Evolutionary conservation across 148 eudicot genomes (phyloP), one percentile per base, ranked within the genome.

Genomic region (Fallopia convolvulus): DNA sequence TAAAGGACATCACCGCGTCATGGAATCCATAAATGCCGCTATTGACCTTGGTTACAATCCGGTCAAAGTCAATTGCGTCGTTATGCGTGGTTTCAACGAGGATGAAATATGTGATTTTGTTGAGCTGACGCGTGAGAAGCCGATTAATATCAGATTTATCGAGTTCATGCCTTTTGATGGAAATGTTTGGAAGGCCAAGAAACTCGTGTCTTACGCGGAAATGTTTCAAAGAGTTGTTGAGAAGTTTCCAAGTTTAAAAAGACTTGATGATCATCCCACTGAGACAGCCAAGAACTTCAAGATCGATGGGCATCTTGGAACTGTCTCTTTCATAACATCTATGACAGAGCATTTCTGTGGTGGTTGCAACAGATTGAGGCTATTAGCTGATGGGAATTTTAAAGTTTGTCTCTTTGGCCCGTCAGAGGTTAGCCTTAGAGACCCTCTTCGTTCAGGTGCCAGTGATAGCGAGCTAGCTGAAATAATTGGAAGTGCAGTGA

Each of bases 111-210:
- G 95, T 81, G 92, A 94, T 86, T 94, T 94, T 85, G 97, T 89
- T 48, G 95, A 88, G 82, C 80, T 94, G 79, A 94, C 97, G 13
- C 91, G 89, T 26, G 96, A 94, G 72, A 91, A 85, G 77, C 95
- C 89, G 74, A 78, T 90, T 20, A 89, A 92, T 84, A 77, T 94
- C 17, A 88, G 98, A 52, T 94, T 94, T 85, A 94, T 94, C 20
- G 98, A 92, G 87, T 94, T 94, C 82, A 94, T 94, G 98, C 98
- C 98, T 11, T 94, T 94, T 78, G 97, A 94, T 84, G 98, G 98
- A 72, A 94, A 94, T 78, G 95, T 94, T 79, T 94, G 98, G 98
- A 94, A 92, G 76, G 91, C 86, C 77, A 94, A 92, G 90, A 94
- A 94, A 86, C 93, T 94, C 52, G 92, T 92, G 74, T 83, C 97